Evolutionary conservation across 345 rosid genomes (phyloP).

Genomic region (Arabidopsis suecica): DNA sequence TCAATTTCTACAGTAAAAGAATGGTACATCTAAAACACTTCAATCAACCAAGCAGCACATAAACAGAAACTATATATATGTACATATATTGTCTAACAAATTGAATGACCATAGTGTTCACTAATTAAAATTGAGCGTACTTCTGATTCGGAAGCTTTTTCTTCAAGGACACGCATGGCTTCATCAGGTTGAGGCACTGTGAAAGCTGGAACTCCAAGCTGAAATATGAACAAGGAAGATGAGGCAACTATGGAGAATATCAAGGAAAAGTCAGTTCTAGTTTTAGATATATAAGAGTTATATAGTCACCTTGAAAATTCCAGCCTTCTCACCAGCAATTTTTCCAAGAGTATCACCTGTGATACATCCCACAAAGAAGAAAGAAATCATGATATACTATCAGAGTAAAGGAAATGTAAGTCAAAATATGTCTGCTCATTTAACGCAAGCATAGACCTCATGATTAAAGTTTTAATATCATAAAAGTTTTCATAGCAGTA

Average conservation of each 20-base stretch:
- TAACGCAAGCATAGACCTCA: conserved; percentile 5
- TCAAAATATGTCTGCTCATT: conserved; percentile 13
- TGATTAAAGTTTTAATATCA: background rate
- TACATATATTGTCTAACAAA: conserved; percentile 6
- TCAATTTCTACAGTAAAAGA: background rate
- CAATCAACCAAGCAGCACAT: conserved; percentile 22
- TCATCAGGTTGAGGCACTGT: conserved; percentile 97
- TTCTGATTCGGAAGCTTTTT: conserved; percentile 69
- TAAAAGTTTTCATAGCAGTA: conserved; percentile 13
- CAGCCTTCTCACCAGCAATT: conserved; percentile 99
- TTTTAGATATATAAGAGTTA: conserved; percentile 19
- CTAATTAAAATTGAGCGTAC: conserved; percentile 54
- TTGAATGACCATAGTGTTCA: background rate
- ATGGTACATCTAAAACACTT: background rate
- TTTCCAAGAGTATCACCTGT: conserved; percentile 90
- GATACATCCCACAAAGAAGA: conserved; percentile 41
- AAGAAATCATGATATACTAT: conserved; percentile 16
- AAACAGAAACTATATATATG: conserved; percentile 1
- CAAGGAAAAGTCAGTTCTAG: background rate
- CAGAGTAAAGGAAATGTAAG: background rate
- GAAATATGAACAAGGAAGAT: conserved; percentile 42
- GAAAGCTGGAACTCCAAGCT: conserved; percentile 85
- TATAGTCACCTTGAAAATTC: conserved; percentile 84
- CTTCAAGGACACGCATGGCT: conserved; percentile 92
- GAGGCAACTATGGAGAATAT: conserved; percentile 18